A percentile compares a stretch with the other conserved stretches of the same genome.
phyloP scores from a whole-genome alignment of 164 flowering plant genomes.

The Nymphaea thermarum region DNA sequence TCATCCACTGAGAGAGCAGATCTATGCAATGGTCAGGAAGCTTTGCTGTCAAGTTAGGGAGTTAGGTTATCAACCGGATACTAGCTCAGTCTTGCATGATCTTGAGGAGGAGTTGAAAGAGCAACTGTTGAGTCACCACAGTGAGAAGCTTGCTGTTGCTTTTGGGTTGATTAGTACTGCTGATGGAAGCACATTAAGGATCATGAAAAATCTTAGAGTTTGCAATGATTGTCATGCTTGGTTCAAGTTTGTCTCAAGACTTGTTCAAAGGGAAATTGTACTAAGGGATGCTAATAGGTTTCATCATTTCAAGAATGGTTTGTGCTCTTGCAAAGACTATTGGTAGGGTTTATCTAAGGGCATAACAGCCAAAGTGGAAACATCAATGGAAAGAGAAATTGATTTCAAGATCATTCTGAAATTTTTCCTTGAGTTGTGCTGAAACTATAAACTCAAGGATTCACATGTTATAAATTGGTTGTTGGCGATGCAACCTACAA shows the following conservation, averaged over 20 bases:
- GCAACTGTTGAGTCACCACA: conserved; percentile 58
- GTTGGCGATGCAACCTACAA: too few relatives aligned
- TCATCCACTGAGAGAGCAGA: conserved; percentile 58
- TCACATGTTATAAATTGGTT: too few relatives aligned
- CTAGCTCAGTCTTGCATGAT: conserved; percentile 65
- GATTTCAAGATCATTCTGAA: too few relatives aligned
- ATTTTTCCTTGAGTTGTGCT: too few relatives aligned
- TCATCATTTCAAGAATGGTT: conserved; percentile 76
- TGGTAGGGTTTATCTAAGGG: conserved; percentile 31
- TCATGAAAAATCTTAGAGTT: conserved; percentile 86
- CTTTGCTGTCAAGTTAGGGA: conserved; percentile 70
- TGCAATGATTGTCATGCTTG: conserved; percentile 89
- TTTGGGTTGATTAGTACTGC: conserved; percentile 75
- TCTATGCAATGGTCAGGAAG: conserved; percentile 37
- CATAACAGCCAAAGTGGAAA: too few relatives aligned
- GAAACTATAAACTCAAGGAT: too few relatives aligned
- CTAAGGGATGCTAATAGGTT: conserved; percentile 81
- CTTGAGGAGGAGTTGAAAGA: conserved; percentile 76
- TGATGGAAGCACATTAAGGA: conserved; percentile 50
- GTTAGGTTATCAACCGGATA: conserved; percentile 73
- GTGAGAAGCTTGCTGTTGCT: conserved; percentile 90
- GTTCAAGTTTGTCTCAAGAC: conserved; percentile 65
- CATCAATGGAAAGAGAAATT: not conserved
- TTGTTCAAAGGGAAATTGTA: conserved; percentile 60
- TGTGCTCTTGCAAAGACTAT: conserved; percentile 71